These are phyloP conservation scores for Mallotus japonicus DNA, from an alignment of 441 rosid species.

Conservation along the genomic window DNA sequence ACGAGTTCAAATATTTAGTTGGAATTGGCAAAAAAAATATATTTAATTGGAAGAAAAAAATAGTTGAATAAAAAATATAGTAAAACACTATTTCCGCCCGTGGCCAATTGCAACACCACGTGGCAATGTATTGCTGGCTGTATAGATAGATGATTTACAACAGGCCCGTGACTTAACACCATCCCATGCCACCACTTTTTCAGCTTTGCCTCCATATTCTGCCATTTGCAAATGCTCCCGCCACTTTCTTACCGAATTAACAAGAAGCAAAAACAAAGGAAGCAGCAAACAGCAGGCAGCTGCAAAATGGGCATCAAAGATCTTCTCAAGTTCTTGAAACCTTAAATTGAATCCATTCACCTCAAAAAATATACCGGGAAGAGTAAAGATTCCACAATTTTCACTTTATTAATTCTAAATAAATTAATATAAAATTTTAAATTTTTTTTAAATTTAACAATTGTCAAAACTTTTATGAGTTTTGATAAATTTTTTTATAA, in stretches of 20 bases:
- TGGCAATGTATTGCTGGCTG: slow-evolving; percentile 7
- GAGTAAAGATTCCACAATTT: slow-evolving; percentile 30
- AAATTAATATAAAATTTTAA: too few relatives aligned
- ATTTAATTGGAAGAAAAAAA: too few relatives aligned
- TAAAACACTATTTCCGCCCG: too few relatives aligned
- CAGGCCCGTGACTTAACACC: neutral
- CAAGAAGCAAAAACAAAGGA: neutral
- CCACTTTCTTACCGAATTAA: slow-evolving; percentile 31
- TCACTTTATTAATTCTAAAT: too few relatives aligned
- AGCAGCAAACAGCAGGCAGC: neutral
- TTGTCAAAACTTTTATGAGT: too few relatives aligned
- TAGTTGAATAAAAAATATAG: too few relatives aligned
- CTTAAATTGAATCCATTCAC: slow-evolving; percentile 67
- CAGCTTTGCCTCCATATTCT: slow-evolving; percentile 14
- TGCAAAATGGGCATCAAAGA: slow-evolving; percentile 71
- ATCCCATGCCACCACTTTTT: neutral
- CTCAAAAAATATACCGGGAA: slow-evolving; percentile 73
- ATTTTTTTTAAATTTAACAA: too few relatives aligned
- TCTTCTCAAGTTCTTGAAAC: slow-evolving; percentile 84
- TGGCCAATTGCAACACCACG: too few relatives aligned
- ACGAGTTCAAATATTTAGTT: too few relatives aligned
- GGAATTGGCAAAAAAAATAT: too few relatives aligned
- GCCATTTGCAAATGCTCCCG: slow-evolving; percentile 32
- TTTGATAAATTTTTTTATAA: too few relatives aligned
- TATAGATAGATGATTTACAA: neutral